Percentiles rank a stretch among this genome's conserved stretches.
phyloP scores from a whole-genome alignment of 495 filamentous ascomycete genomes.

The Aspergillus wentii region DNA sequence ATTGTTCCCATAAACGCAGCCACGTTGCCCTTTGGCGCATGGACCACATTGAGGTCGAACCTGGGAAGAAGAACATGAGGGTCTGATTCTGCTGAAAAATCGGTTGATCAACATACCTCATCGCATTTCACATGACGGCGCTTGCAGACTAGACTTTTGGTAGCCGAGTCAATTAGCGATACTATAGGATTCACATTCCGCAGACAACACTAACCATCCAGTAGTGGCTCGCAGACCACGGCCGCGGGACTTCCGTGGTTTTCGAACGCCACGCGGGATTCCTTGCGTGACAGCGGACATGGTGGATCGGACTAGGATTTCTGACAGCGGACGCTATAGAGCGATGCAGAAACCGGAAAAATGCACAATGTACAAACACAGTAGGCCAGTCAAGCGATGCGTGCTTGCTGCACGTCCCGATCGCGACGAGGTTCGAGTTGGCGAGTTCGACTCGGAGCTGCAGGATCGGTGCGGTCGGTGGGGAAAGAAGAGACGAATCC shows the following conservation, averaged over 20 bases:
- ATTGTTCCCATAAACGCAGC: constrained; percentile 15
- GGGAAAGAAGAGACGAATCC: too few species aligned
- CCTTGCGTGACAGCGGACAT: constrained; percentile 6
- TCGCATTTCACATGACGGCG: constrained; percentile 30
- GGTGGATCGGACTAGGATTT: constrained; percentile 2
- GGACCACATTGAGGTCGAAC: constrained; percentile 25
- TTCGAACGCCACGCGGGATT: constrained; percentile 14
- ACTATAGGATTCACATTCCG: constrained; percentile 1
- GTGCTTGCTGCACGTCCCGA: too few species aligned
- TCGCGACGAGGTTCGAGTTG: not conserved
- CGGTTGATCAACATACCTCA: constrained; percentile 11
- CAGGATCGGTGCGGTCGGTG: too few species aligned
- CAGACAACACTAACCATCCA: constrained; percentile 19
- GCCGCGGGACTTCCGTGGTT: constrained; percentile 26
- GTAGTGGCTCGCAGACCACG: constrained; percentile 27
- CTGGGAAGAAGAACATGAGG: constrained; percentile 4
- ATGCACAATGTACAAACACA: too few species aligned
- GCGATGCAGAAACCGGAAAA: constrained; percentile 2
- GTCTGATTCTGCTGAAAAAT: not conserved
- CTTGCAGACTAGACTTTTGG: constrained; percentile 24
- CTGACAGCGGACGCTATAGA: not conserved
- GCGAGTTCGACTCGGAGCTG: too few species aligned
- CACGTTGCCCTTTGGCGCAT: constrained; percentile 25
- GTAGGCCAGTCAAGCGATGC: too few species aligned
- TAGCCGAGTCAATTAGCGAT: not conserved